These are phyloP conservation scores for Wallacemonas sp. DNA, from an alignment of 208 protist species.

Conservation along the genomic window DNA sequence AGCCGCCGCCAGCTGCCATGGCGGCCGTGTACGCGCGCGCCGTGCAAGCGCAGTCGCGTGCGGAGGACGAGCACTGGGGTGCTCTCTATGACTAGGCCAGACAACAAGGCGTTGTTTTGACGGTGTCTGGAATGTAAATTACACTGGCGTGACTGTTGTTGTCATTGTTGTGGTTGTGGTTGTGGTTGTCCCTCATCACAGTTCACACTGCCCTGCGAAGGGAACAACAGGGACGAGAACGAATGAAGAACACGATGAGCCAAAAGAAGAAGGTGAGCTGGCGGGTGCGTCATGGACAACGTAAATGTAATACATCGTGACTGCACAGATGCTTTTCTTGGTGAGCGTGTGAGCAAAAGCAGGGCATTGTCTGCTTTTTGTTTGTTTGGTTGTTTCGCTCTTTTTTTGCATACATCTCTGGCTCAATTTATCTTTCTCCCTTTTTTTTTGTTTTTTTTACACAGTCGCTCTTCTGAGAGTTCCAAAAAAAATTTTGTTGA, in stretches of 20 bases:
- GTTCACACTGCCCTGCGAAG: too few relatives aligned
- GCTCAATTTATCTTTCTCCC: background rate
- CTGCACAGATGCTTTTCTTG: too few relatives aligned
- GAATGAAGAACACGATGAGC: too few relatives aligned
- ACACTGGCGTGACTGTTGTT: constrained; percentile 16
- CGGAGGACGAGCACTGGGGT: background rate
- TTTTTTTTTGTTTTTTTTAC: constrained; percentile 10
- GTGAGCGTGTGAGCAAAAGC: too few relatives aligned
- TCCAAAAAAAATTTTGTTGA: too few relatives aligned
- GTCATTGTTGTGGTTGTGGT: constrained; percentile 21
- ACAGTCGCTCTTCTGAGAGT: too few relatives aligned
- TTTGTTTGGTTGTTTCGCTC: background rate
- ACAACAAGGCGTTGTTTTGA: too few relatives aligned
- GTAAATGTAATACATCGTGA: too few relatives aligned
- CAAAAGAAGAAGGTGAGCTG: too few relatives aligned
- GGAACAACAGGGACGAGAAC: too few relatives aligned
- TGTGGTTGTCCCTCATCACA: too few relatives aligned
- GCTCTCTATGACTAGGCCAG: constrained; percentile 22
- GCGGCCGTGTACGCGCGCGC: constrained; percentile 10
- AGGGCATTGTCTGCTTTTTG: background rate
- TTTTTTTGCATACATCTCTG: background rate
- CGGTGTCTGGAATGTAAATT: background rate
- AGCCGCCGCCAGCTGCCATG: constrained; percentile 13
- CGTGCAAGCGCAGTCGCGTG: constrained; percentile 3
- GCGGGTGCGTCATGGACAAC: too few relatives aligned